Percentiles rank a stretch among this genome's conserved stretches.
Conservation (phyloP, 768 basidiomycete genomes). For the Gautieria morchelliformis region DNA sequence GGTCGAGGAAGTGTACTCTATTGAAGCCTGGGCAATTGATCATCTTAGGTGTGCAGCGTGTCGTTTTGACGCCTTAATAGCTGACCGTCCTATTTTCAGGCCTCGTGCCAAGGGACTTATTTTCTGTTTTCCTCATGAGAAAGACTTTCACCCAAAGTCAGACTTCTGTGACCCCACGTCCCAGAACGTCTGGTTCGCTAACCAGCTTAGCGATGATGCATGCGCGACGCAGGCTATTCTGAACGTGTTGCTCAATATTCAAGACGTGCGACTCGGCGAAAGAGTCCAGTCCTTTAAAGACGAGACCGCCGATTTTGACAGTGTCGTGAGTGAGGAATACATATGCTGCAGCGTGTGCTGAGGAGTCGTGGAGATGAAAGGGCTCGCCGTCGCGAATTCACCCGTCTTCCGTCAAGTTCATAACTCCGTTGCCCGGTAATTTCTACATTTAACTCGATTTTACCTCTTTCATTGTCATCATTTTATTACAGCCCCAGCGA, state of each 20-base stretch:
- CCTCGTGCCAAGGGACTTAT: constrained; percentile 42
- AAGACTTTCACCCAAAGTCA: constrained; percentile 34
- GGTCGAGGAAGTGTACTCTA: constrained; percentile 50
- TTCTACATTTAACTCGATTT: not conserved
- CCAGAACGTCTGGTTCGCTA: constrained; percentile 55
- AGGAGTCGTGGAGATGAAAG: constrained; percentile 43
- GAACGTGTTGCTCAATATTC: constrained; percentile 51
- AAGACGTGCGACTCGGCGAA: constrained; percentile 37
- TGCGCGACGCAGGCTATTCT: constrained; percentile 56
- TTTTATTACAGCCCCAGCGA: constrained; percentile 42
- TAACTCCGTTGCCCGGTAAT: constrained; percentile 49
- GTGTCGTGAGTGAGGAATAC: constrained; percentile 34
- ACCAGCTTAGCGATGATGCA: constrained; percentile 57
- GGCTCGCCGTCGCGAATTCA: constrained; percentile 51
- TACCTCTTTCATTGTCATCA: not conserved
- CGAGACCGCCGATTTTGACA: constrained; percentile 47
- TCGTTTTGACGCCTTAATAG: not conserved
- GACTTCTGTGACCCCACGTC: constrained; percentile 42
- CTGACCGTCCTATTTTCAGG: constrained; percentile 10
- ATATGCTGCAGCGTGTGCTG: not conserved
- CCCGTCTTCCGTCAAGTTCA: constrained; percentile 44
- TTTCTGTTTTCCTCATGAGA: constrained; percentile 52
- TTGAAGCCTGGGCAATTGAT: constrained; percentile 56
- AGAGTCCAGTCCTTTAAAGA: constrained; percentile 34
- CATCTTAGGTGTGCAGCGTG: constrained; percentile 26